Evolutionary conservation across 2,329 filamentous ascomycete genomes (phyloP), one percentile per base, ranked within the genome.

Genomic region (Curvularia lunata): DNA sequence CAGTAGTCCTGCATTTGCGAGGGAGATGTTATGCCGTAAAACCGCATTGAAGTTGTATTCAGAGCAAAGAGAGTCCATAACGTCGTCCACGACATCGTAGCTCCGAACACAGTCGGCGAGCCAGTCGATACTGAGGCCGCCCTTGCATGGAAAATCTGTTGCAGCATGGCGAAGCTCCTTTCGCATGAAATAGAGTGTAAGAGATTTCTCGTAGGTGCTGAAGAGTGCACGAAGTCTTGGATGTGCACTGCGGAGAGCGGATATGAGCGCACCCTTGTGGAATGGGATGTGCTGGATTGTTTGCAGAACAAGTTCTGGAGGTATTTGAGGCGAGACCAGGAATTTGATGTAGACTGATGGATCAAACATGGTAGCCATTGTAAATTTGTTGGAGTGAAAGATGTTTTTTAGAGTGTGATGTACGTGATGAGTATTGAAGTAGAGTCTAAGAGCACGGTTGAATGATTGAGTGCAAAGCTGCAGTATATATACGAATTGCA

Each of bases 31-130:
- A 27, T 73, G 67, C 2, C 47, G 59, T 21, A 64, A 49, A 0
- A 75, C 63, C 0, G 62, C 62, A 18, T 62, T 69, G 43, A 64
- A 70, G 41, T 74, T 76, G n/a, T 63, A 50, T 5, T 66, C 51
- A 3, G 65, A 71, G 16, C 63, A 63, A 0, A 76, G 54, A 21
- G 64, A 63, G 2, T 64, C 67, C 72, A 76, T 75, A 16, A 75
- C 52, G 34, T 70, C 68, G 53, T 76, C 73, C 9, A 73, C 52
- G 1, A 65, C 47, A 40, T 76, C 66, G 54, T 75, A 76, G 16
- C 55, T 63, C n/a, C 55, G 54, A 2, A 73, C 68, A 28, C 72
- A 76, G 8, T 63, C 28, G 2, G 59, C 54, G 8, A 76, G 59
- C 70, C 72, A 76, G n/a, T 50, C 48, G 28, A 70, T 65, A 1